Conservation (phyloP, 1,284 basidiomycete genomes). For the Cutaneotrichosporon sp. region DNA sequence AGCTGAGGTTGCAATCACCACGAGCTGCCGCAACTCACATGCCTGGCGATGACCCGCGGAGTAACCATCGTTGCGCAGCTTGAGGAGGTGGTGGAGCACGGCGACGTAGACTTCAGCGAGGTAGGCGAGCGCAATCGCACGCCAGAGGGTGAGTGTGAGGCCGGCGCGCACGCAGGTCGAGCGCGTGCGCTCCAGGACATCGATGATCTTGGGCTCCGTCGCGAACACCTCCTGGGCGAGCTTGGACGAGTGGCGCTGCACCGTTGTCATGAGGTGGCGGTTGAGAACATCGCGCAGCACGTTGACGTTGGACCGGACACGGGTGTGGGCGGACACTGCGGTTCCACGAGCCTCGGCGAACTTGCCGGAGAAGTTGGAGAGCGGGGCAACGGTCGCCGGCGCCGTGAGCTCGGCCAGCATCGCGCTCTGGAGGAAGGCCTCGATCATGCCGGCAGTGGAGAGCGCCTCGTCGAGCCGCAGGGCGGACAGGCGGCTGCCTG, state of each 20-base stretch:
- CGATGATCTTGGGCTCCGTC: not conserved
- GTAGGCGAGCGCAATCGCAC: conserved; percentile 1
- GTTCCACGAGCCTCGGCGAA: conserved; percentile 5
- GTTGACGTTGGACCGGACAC: conserved; percentile 8
- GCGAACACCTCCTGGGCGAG: conserved; percentile 7
- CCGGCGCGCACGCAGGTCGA: conserved; percentile 3
- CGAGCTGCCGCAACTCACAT: not conserved
- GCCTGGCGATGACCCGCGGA: not conserved
- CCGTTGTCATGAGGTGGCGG: conserved; percentile 2
- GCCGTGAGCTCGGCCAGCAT: conserved; percentile 5
- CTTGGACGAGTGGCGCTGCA: conserved; percentile 5
- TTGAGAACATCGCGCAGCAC: conserved; percentile 8
- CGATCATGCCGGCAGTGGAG: conserved; percentile 1
- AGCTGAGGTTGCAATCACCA: not conserved
- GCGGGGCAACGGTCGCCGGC: not conserved
- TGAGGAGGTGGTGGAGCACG: conserved; percentile 7
- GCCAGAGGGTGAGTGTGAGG: conserved; percentile 3
- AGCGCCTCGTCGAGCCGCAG: conserved; percentile 5
- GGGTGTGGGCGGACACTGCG: conserved; percentile 2
- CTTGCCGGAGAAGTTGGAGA: conserved; percentile 6
- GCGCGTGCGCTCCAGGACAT: conserved; percentile 3
- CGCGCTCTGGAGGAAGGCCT: conserved; percentile 7
- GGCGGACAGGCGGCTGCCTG: conserved; percentile 3
- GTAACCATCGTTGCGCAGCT: conserved; percentile 6
- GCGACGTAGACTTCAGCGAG: conserved; percentile 6